Evolutionary conservation across 2,329 filamentous ascomycete genomes (phyloP).

Genomic region (Cordyceps militaris): DNA sequence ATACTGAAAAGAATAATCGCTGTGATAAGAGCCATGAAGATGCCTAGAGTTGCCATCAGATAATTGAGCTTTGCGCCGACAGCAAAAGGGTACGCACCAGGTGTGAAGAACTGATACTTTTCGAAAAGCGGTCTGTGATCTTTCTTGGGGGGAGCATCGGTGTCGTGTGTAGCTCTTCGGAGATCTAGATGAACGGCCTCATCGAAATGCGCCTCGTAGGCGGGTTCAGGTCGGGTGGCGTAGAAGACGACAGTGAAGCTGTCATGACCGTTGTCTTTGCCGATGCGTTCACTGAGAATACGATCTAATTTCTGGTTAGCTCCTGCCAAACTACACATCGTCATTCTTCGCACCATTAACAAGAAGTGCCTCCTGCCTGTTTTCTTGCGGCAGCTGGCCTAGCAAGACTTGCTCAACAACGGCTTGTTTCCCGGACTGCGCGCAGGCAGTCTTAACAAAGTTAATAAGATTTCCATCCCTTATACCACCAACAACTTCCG

Average conservation of each 20-base stretch:
- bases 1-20: constrained; percentile 67
- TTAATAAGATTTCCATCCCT: constrained; percentile 34
- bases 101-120: constrained; percentile 90
- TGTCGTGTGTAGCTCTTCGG: constrained; percentile 44
- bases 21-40: constrained; percentile 80
- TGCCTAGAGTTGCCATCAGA: constrained; percentile 44
- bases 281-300: constrained; percentile 44
- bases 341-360: constrained; percentile 38
- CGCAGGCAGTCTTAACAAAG: constrained; percentile 42
- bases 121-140: constrained; percentile 63
- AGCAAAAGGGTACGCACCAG: constrained; percentile 49
- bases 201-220: constrained; percentile 60
- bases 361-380: constrained; percentile 37
- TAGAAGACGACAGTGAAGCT: constrained; percentile 72
- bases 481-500: constrained; percentile 50
- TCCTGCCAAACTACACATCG: not conserved
- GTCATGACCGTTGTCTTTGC: constrained; percentile 29
- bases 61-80: not conserved
- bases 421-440: constrained; percentile 29
- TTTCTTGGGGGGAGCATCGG: constrained; percentile 12
- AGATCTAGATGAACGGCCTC: constrained; percentile 63
- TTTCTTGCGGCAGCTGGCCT: constrained; percentile 30
- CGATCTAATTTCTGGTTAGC: constrained; percentile 33
- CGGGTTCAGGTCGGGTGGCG: constrained; percentile 49
- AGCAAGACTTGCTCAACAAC: constrained; percentile 36